These are phyloP conservation scores for Termitomyces sp. DNA, from an alignment of 768 basidiomycete species.

Conservation along the genomic window DNA sequence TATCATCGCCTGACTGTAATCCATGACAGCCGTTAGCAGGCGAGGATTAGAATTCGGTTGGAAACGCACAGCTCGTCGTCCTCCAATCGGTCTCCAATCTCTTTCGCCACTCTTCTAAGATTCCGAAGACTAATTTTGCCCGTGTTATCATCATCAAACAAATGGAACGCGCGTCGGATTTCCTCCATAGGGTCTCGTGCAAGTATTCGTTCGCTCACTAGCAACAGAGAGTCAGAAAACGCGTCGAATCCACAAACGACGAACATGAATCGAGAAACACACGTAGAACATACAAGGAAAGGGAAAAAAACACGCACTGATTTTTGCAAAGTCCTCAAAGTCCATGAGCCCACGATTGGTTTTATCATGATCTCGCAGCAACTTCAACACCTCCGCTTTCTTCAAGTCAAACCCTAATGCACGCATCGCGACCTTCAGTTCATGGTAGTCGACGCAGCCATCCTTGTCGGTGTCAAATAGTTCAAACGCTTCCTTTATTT, in stretches of 20 bases:
- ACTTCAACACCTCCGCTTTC: slow-evolving; percentile 96
- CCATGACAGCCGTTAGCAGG: neutral
- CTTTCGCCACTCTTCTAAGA: slow-evolving; percentile 89
- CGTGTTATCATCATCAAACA: slow-evolving; percentile 95
- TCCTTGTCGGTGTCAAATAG: slow-evolving; percentile 99
- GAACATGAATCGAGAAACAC: neutral
- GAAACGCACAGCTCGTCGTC: slow-evolving; percentile 90
- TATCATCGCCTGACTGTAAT: slow-evolving; percentile 94
- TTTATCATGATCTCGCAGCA: slow-evolving; percentile 88
- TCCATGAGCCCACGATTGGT: slow-evolving; percentile 80
- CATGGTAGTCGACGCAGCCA: slow-evolving; percentile 93
- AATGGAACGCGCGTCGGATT: slow-evolving; percentile 89
- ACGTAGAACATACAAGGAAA: neutral
- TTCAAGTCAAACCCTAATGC: slow-evolving; percentile 97
- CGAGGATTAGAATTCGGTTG: neutral
- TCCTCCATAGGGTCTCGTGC: slow-evolving; percentile 96
- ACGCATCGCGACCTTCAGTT: slow-evolving; percentile 98
- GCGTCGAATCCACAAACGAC: neutral
- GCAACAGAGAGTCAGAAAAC: slow-evolving; percentile 9
- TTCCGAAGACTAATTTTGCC: slow-evolving; percentile 92
- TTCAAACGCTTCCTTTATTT: slow-evolving; percentile 98
- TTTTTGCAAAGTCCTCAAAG: slow-evolving; percentile 89
- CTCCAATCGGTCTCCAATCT: slow-evolving; percentile 91
- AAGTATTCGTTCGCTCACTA: slow-evolving; percentile 93
- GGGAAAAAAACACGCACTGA: slow-evolving; percentile 47